These are phyloP conservation scores for Inga leiocalycina DNA, from an alignment of 306 rosid genomes.

Conservation along the genomic window DNA sequence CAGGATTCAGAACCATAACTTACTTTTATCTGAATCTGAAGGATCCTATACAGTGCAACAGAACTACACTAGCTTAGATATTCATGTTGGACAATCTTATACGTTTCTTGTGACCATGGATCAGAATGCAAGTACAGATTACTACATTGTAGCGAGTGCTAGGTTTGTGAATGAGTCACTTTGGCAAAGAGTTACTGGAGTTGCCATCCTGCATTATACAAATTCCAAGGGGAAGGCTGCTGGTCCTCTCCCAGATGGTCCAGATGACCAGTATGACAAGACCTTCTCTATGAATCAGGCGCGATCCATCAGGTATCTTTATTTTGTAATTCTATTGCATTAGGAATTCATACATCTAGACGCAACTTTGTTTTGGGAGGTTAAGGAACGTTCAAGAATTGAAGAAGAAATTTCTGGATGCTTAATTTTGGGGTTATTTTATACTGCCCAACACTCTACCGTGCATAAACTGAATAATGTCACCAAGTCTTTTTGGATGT, in stretches of 20 bases:
- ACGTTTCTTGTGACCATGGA: slow-evolving; percentile 84
- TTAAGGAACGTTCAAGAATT: background rate
- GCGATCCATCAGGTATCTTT: slow-evolving; percentile 82
- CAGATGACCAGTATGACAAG: slow-evolving; percentile 85
- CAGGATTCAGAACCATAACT: slow-evolving; percentile 90
- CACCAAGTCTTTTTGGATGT: background rate
- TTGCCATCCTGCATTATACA: slow-evolving; percentile 80
- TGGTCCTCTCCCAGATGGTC: slow-evolving; percentile 82
- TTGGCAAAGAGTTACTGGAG: slow-evolving; percentile 95
- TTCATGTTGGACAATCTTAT: slow-evolving; percentile 96
- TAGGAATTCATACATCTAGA: background rate
- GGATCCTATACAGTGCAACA: slow-evolving; percentile 97
- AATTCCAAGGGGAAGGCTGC: slow-evolving; percentile 91
- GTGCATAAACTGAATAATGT: background rate
- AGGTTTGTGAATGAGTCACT: slow-evolving; percentile 83
- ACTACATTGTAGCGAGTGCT: slow-evolving; percentile 93
- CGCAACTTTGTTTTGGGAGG: slow-evolving; percentile 16
- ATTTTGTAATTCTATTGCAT: background rate
- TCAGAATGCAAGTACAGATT: slow-evolving; percentile 94
- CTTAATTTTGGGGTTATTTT: background rate
- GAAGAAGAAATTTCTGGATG: background rate
- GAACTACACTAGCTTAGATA: slow-evolving; percentile 90
- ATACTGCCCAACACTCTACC: background rate
- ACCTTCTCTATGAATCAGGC: slow-evolving; percentile 99
- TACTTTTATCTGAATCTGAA: slow-evolving; percentile 89